Base-by-base conservation (phyloP, 805 yeast species). In the Debaryomyces hansenii region DNA sequence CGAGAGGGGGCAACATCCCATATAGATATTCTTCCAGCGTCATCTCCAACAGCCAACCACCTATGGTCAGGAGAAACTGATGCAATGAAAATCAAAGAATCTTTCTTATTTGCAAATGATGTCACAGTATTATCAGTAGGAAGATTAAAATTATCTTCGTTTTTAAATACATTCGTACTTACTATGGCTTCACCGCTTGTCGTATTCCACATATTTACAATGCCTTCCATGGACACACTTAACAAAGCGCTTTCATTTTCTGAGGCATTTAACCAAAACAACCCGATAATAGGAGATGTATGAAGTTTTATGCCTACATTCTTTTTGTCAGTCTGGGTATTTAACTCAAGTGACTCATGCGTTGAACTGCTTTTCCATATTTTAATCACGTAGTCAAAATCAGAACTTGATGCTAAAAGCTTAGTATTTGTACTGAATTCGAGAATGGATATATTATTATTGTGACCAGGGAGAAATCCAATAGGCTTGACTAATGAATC, bases 351-450 rank as follows among this genome's bases (percentile, higher is more conserved):
- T 31, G 76, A 66, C 24, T 81, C 76, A 48, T 79, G 79, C 20
- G 79, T 66, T 28, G 82, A 78, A 21, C 77, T 76, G 32, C 90
- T 85, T 56, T 76, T 79, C 96, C 96, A 91, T 16, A 90, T 70
- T 54, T 88, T 78, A 7, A 90, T 74, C 0, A 78, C 70, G 46
- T 79, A 77, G 60, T 91, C 97, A 20, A 43, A 55, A 59, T 88
- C 96, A 1, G 95, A 83, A 7, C 88, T 83, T 2, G 91, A 82
- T 3, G 90, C 82, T 35, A 91, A 68, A 27, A 85, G 62, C 53
- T 80, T 80, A 12, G 75, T 69, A 2, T 63, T 61, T 4, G 59
- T 49, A 55, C 84, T 82, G 59, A 85, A 88, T 27, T 69, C 61
- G 4, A 90, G 67, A 4, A 67, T 66, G 12, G 87, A 74, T 6